phyloP scores from a whole-genome alignment of 2,329 filamentous ascomycete genomes.

The Penicillium sp. region DNA sequence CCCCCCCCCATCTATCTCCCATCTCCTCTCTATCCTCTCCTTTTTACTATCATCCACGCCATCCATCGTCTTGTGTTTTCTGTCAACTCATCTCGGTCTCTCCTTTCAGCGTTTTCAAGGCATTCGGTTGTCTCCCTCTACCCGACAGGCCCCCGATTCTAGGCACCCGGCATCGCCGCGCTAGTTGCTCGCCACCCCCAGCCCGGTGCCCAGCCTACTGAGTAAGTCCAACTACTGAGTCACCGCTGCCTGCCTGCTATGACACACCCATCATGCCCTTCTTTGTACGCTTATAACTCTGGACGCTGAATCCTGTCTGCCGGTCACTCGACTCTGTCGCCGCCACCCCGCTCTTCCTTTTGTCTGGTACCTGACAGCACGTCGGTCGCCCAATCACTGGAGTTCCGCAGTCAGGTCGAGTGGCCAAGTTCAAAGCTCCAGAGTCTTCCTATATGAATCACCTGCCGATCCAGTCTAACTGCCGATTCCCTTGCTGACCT shows the following conservation, averaged over 20 bases:
- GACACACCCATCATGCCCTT: constrained; percentile 4
- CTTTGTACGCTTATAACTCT: background rate
- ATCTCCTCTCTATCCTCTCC: background rate
- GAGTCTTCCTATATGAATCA: constrained; percentile 8
- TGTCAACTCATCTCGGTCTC: background rate
- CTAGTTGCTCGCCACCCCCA: constrained; percentile 12
- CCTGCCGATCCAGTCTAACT: background rate
- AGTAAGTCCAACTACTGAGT: constrained; percentile 9
- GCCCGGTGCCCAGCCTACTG: background rate
- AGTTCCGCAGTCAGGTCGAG: background rate
- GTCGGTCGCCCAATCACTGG: constrained; percentile 2
- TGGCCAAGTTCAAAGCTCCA: constrained; percentile 6
- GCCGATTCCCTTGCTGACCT: constrained; percentile 2
- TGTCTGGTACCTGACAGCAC: constrained; percentile 10
- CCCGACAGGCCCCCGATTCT: constrained; percentile 7
- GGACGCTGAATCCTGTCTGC: background rate
- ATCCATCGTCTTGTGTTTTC: no score
- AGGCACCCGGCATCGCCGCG: constrained; percentile 13
- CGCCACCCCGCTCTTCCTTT: background rate
- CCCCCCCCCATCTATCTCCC: background rate
- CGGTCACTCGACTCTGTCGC: constrained; percentile 10
- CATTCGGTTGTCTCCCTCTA: constrained; percentile 17
- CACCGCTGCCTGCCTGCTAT: constrained; percentile 11
- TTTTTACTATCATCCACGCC: no score
- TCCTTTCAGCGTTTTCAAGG: constrained; percentile 2